These are phyloP conservation scores for Cryptosporidium felis DNA, from an alignment of 169 alveolate genomes.

Conservation along the genomic window DNA sequence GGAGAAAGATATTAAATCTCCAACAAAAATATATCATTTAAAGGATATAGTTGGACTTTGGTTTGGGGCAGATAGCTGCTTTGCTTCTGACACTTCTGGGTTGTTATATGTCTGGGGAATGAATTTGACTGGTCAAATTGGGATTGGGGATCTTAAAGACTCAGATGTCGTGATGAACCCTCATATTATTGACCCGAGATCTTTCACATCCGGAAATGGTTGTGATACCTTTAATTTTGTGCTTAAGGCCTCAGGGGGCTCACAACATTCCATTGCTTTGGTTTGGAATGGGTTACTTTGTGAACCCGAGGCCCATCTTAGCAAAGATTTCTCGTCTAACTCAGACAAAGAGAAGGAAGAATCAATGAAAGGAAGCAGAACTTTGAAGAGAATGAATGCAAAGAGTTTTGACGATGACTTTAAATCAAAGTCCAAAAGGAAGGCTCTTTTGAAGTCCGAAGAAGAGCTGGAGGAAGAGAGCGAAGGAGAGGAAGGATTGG, in stretches of 20 bases:
- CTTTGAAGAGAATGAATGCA: conserved; percentile 45
- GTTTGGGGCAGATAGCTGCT: conserved; percentile 62
- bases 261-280: conserved; percentile 53
- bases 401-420: conserved; percentile 2
- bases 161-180: conserved; percentile 34
- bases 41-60: background rate
- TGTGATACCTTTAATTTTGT: background rate
- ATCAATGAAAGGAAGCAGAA: background rate
- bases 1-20: conserved; percentile 44
- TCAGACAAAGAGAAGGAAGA: background rate
- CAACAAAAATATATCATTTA: conserved; percentile 29
- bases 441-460: background rate
- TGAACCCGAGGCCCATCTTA: background rate
- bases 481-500: background rate
- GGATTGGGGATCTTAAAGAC: background rate
- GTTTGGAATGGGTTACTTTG: conserved; percentile 14
- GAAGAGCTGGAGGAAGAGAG: background rate
- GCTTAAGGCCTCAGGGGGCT: conserved; percentile 34
- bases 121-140: conserved; percentile 65
- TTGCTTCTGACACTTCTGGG: conserved; percentile 30
- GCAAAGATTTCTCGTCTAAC: background rate
- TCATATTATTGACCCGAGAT: conserved; percentile 8
- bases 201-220: background rate
- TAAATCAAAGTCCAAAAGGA: background rate
- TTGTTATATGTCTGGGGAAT: conserved; percentile 46